Conservation (phyloP, 2,329 filamentous ascomycete genomes). For the Diaporthe nobilis region DNA sequence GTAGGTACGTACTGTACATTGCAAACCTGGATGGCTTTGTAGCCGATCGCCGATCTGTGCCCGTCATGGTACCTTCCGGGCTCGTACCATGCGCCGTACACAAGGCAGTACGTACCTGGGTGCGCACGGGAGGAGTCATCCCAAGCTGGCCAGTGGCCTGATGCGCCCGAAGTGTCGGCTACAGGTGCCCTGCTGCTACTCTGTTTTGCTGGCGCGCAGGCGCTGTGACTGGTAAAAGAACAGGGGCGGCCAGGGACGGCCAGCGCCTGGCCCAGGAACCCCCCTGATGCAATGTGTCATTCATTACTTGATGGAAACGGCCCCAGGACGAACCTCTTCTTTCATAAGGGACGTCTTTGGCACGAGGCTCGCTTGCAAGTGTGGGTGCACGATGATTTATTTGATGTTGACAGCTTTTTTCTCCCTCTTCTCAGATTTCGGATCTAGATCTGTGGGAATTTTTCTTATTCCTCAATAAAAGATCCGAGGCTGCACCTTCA, state of each 20-base stretch:
- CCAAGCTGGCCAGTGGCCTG: conserved; percentile 40
- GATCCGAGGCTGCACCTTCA: background rate
- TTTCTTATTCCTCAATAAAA: background rate
- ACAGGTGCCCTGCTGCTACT: conserved; percentile 1
- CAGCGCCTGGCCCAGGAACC: background rate
- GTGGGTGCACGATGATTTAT: conserved; percentile 33
- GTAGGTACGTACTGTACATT: conserved; percentile 26
- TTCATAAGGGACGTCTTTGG: conserved; percentile 43
- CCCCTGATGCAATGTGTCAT: conserved; percentile 45
- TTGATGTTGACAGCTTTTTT: conserved; percentile 33
- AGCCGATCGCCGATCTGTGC: background rate
- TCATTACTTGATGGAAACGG: conserved; percentile 47
- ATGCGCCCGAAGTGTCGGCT: conserved; percentile 34
- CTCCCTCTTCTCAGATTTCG: conserved; percentile 37
- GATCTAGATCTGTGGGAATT: conserved; percentile 5
- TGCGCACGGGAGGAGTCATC: conserved; percentile 37
- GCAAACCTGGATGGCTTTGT: background rate
- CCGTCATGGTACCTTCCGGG: background rate
- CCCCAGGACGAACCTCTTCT: conserved; percentile 32
- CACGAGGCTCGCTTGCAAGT: conserved; percentile 24
- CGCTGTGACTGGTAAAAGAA: conserved; percentile 30
- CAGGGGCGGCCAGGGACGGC: conserved; percentile 1
- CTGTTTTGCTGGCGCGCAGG: background rate
- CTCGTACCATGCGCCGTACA: background rate
- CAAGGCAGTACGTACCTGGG: conserved; percentile 42